Evolutionary conservation across 306 rosid genomes (phyloP).

Genomic region (Benincasa hispida): DNA sequence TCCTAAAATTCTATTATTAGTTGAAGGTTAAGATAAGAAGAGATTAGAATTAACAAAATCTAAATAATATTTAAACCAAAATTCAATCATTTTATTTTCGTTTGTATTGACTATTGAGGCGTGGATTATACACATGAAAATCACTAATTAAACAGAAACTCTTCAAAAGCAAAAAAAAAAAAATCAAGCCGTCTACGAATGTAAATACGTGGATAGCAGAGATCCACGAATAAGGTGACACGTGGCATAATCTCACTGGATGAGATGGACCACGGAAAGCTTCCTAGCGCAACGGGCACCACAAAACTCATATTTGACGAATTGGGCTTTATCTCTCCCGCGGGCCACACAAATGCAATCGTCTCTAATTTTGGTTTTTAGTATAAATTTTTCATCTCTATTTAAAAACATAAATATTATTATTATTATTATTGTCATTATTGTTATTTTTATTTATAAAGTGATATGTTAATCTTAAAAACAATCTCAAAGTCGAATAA

Average conservation of each 20-base stretch:
- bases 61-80: too few species aligned
- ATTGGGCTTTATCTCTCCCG: slow-evolving; percentile 3
- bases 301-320: not conserved
- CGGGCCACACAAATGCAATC: not conserved
- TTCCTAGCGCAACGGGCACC: not conserved
- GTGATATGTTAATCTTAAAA: not conserved
- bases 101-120: not conserved
- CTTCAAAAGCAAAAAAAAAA: not conserved
- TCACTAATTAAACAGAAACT: not conserved
- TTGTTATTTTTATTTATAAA: not conserved
- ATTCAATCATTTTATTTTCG: too few species aligned
- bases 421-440: not conserved
- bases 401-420: not conserved
- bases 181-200: not conserved
- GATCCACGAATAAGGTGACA: not conserved
- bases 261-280: not conserved
- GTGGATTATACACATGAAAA: not conserved
- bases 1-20: too few species aligned
- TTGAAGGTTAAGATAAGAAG: too few species aligned
- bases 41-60: too few species aligned
- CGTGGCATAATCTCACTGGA: not conserved
- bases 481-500: not conserved
- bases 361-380: not conserved
- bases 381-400: not conserved
- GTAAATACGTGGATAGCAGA: not conserved